These are phyloP conservation scores for Malus sieversii DNA, from an alignment of 306 rosid genomes.

Conservation along the genomic window DNA sequence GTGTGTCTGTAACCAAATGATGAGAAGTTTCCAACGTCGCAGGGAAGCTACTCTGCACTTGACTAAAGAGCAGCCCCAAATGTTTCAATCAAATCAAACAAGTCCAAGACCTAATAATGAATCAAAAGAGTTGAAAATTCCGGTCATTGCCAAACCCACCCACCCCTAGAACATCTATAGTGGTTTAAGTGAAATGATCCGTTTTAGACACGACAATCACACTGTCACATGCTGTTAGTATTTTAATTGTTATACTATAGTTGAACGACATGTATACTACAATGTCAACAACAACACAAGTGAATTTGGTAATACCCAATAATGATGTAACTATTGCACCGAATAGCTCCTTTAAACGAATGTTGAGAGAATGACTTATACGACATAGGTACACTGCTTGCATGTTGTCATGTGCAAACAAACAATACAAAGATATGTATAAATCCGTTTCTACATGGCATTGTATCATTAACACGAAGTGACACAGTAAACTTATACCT, in stretches of 20 bases:
- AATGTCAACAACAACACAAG: neutral
- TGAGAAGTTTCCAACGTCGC: neutral
- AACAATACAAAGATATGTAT: too few species aligned
- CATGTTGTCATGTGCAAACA: neutral
- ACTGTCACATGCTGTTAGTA: too few species aligned
- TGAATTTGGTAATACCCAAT: neutral
- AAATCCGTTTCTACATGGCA: too few species aligned
- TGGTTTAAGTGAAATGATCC: too few species aligned
- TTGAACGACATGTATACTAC: neutral
- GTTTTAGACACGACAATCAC: too few species aligned
- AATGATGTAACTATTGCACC: too few species aligned
- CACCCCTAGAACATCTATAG: neutral
- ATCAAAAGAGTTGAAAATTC: neutral
- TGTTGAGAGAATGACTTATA: too few species aligned
- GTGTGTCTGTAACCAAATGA: neutral
- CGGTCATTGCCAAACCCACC: slow-evolving; percentile 6
- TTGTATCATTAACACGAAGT: too few species aligned
- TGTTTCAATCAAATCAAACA: neutral
- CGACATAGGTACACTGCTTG: too few species aligned
- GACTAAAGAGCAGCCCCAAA: neutral
- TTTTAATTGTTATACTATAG: too few species aligned
- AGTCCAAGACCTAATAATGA: neutral
- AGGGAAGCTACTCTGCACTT: neutral
- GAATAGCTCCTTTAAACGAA: too few species aligned
- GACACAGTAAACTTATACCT: too few species aligned